Percentiles rank a stretch among this genome's conserved stretches.
Conservation (phyloP, 345 rosid species). For the Populus davidiana region DNA sequence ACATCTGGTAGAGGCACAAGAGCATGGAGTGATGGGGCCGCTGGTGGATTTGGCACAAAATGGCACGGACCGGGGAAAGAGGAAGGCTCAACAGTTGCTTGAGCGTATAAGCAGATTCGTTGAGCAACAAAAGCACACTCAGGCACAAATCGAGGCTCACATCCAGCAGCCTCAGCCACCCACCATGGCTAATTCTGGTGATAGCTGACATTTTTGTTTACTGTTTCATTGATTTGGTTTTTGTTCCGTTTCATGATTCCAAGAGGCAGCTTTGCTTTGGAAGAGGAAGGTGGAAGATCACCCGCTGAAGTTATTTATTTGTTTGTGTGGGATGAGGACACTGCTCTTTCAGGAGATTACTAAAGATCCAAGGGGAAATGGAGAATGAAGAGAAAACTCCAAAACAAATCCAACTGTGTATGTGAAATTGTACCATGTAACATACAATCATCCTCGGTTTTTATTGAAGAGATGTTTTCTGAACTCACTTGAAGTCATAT, state of each 20-base stretch:
- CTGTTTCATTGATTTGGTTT: slow-evolving; percentile 14
- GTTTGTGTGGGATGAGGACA: slow-evolving; percentile 24
- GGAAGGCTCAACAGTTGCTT: slow-evolving; percentile 87
- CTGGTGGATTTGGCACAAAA: slow-evolving; percentile 71
- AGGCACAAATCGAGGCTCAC: slow-evolving; percentile 22
- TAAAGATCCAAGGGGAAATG: slow-evolving; percentile 8
- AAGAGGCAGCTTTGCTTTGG: slow-evolving; percentile 25
- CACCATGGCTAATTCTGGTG: slow-evolving; percentile 29
- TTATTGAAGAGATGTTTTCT: slow-evolving; percentile 45
- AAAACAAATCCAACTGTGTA: slow-evolving; percentile 4
- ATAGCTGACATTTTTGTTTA: slow-evolving; percentile 37
- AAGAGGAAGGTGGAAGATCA: slow-evolving; percentile 53
- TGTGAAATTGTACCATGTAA: slow-evolving; percentile 23
- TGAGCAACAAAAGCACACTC: slow-evolving; percentile 68
- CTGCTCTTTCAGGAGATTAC: slow-evolving; percentile 1
- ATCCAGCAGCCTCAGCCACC: slow-evolving; percentile 36
- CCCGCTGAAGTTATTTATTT: slow-evolving; percentile 41
- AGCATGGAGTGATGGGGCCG: slow-evolving; percentile 71
- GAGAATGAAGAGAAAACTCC: slow-evolving; percentile 3
- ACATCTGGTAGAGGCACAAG: slow-evolving; percentile 67
- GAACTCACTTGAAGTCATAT: slow-evolving; percentile 16
- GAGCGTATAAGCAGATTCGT: slow-evolving; percentile 68
- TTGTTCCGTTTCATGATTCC: slow-evolving; percentile 7
- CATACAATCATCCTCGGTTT: slow-evolving; percentile 50
- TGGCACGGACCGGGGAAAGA: slow-evolving; percentile 90